Evolutionary conservation across 495 filamentous ascomycete genomes (phyloP), one percentile per base, ranked within the genome.

Genomic region (Tetracladium marchalianum): DNA sequence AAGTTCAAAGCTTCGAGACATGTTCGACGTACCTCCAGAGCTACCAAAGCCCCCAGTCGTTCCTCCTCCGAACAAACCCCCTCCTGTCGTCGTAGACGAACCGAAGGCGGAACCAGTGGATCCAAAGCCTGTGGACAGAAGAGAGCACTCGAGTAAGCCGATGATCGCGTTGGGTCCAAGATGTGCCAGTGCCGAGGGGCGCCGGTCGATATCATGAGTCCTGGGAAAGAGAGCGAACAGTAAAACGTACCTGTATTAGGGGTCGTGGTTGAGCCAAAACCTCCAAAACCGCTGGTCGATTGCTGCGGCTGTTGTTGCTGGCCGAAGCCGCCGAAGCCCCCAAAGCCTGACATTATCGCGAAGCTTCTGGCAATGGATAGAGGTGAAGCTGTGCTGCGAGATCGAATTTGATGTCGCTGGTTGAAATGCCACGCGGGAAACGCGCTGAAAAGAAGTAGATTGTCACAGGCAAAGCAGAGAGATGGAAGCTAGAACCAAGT

Each of bases 281-380:
- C 69, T 41, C 62, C 63, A 53, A 72, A 82, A 46, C 69, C 73
- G 51, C 68, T 68, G 44, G 68, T 71, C 50, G 72, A 66, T 59
- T 76, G 71, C 34, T 73, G 65, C 11, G 51, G 41, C 19, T 54
- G 50, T 56, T 77, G 77, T 50, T 70, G 76, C 54, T 75, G 68
- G 57, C 80, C 79, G 62, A 83, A 83, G 62, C 67, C 70, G 31
- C 62, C 61, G 49, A 69, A 63, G 50, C 64, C 63, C 39, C 69
- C 65, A 54, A 74, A 73, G 47, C 38, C 43, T 12, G 68, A 67
- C 65, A 75, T 75, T 62, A 50, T 69, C 49, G 47, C 50, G 57
- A 54, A 5, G 16, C 17, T 13, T 8, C 40, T 16, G 19, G 11
- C n/a, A 27, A 16, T 11, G 35, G 33, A 31, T 19, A 19, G 41